Percentiles rank a stretch among this genome's conserved stretches.
Evolutionary conservation across 192 early-diverging fungal species (phyloP).

Genomic region (Backusella macrospora): DNA sequence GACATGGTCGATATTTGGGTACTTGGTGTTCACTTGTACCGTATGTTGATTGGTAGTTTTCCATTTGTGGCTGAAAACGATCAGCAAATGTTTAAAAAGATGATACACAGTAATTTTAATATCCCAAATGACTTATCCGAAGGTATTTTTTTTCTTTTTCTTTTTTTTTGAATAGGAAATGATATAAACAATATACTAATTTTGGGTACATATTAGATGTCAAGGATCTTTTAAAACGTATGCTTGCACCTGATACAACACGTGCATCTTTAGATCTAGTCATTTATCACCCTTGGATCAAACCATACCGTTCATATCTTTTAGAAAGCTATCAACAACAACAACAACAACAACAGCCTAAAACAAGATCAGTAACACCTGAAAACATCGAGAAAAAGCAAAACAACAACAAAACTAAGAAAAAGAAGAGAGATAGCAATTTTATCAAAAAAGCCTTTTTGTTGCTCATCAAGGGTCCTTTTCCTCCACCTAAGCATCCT

Average conservation of each 20-base stretch:
- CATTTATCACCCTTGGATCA: constrained; percentile 44
- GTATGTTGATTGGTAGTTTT: constrained; percentile 62
- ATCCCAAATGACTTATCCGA: constrained; percentile 30
- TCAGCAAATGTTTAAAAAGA: constrained; percentile 37
- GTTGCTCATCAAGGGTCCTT: constrained; percentile 30
- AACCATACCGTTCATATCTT: constrained; percentile 25
- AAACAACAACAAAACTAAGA: background rate
- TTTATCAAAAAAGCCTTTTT: constrained; percentile 2
- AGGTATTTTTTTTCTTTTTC: constrained; percentile 22
- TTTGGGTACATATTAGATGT: constrained; percentile 28
- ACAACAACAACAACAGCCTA: background rate
- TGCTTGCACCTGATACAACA: constrained; percentile 37
- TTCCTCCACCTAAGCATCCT: constrained; percentile 32
- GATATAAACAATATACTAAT: background rate
- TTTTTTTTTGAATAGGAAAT: background rate
- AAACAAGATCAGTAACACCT: background rate
- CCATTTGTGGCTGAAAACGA: constrained; percentile 48
- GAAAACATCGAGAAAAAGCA: background rate
- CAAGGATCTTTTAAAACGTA: constrained; percentile 39
- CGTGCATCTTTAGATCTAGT: constrained; percentile 43
- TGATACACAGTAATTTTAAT: constrained; percentile 32
- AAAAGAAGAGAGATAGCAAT: background rate
- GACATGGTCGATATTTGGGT: constrained; percentile 82
- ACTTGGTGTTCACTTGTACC: constrained; percentile 86
- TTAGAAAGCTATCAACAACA: background rate